phyloP scores from a whole-genome alignment of 2,329 filamentous ascomycete genomes.

The Rutstroemia sp. region DNA sequence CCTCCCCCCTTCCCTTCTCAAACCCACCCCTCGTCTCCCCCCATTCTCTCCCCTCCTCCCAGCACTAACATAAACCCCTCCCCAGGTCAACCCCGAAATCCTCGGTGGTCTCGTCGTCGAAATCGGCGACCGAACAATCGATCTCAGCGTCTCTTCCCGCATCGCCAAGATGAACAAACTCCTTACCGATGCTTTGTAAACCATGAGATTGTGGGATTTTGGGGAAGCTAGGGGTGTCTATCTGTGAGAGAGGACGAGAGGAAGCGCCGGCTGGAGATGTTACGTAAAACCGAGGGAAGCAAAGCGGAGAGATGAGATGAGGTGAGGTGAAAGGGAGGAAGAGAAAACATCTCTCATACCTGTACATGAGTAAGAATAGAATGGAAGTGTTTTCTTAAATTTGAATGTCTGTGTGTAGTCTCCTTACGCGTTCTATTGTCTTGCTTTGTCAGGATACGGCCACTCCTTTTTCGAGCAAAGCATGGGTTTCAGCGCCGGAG shows the following conservation, averaged over 20 bases:
- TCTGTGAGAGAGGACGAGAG: neutral
- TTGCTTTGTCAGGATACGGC: too few relatives aligned
- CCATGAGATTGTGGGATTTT: neutral
- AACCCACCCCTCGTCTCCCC: too few relatives aligned
- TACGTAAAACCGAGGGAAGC: too few relatives aligned
- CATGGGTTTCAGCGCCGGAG: neutral
- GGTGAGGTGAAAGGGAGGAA: neutral
- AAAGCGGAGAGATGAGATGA: neutral
- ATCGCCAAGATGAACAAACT: slow-evolving; percentile 99
- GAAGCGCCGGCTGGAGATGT: neutral
- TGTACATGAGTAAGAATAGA: slow-evolving; percentile 16
- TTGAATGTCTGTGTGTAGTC: too few relatives aligned
- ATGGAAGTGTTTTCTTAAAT: neutral
- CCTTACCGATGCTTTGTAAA: slow-evolving; percentile 93
- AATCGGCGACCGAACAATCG: slow-evolving; percentile 95
- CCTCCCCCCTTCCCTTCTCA: neutral
- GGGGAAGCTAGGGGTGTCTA: neutral
- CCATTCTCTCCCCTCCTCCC: neutral
- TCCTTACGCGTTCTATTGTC: too few relatives aligned
- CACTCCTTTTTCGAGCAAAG: too few relatives aligned
- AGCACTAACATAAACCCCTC: neutral
- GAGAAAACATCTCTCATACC: slow-evolving; percentile 4
- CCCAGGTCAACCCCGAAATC: slow-evolving; percentile 86
- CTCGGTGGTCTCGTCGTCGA: slow-evolving; percentile 91
- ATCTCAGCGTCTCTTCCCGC: slow-evolving; percentile 90